Percentiles rank a stretch among this genome's conserved stretches.
These are phyloP conservation scores for Tetrahymena thermophila DNA, from an alignment of 73 alveolate genomes.

Conservation along the genomic window DNA sequence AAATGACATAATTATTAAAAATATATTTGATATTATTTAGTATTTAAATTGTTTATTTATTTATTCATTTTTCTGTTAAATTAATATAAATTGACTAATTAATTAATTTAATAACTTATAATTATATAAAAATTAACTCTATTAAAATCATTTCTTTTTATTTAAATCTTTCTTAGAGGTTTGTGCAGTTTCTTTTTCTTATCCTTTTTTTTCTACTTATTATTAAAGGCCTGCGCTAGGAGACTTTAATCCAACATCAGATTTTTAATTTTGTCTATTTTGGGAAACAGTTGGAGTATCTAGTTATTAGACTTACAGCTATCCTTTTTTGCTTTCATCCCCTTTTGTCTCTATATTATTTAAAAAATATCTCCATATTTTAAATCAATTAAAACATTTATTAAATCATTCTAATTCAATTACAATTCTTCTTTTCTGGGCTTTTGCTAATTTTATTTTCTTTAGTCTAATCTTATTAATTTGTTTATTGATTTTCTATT, in stretches of 20 bases:
- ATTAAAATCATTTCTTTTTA: not conserved
- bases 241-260: not conserved
- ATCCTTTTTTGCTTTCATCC: not conserved
- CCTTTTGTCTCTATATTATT: not conserved
- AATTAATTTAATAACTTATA: no score
- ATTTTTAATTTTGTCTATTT: not conserved
- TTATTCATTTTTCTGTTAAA: no score
- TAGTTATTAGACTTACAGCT: not conserved
- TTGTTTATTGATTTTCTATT: not conserved
- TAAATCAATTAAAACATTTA: not conserved
- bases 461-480: not conserved
- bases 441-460: not conserved
- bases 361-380: not conserved
- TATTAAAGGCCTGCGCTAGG: not conserved
- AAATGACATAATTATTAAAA: no score
- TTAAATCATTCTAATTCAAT: not conserved
- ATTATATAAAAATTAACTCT: not conserved
- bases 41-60: no score
- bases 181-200: not conserved
- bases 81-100: no score
- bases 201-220: not conserved
- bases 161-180: not conserved
- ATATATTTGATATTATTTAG: no score
- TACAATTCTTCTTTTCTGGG: not conserved
- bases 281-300: not conserved